Evolutionary conservation across 2,329 filamentous ascomycete species (phyloP).

Genomic region (Fusarium sp.): DNA sequence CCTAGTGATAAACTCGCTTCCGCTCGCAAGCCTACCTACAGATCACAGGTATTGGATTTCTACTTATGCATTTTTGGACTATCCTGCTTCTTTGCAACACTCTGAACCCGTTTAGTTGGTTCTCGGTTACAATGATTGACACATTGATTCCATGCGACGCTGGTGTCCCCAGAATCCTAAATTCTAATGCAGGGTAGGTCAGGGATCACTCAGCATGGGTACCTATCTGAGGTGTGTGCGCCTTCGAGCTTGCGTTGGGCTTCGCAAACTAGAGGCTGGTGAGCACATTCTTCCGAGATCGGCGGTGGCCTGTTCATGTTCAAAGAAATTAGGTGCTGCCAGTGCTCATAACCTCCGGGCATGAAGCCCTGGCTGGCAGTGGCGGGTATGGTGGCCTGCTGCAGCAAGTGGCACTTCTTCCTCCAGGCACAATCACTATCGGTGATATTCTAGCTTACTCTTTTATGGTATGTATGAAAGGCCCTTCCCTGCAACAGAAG

Average conservation of each 20-base stretch:
- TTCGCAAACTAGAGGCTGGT: not conserved
- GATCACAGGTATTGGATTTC: not conserved
- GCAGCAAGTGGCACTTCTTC: not conserved
- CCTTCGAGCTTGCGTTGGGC: not conserved
- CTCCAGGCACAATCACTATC: not conserved
- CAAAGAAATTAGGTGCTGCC: not conserved
- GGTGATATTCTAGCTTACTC: not conserved
- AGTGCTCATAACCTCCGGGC: not conserved
- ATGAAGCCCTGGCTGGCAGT: not conserved
- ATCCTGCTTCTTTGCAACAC: not conserved
- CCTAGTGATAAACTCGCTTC: no score
- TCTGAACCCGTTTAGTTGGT: not conserved
- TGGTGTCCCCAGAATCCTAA: not conserved
- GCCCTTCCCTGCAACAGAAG: not conserved
- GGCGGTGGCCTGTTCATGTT: not conserved
- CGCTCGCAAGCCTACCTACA: not conserved
- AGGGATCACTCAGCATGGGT: not conserved
- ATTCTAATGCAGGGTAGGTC: not conserved
- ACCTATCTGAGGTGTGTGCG: not conserved
- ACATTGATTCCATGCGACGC: not conserved
- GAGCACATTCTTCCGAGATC: not conserved
- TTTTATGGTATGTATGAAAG: not conserved
- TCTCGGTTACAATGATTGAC: not conserved
- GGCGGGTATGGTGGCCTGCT: not conserved
- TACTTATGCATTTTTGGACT: not conserved